Conservation (phyloP, 192 early-diverging fungal genomes). For the Chytriomyces hyalinus region DNA sequence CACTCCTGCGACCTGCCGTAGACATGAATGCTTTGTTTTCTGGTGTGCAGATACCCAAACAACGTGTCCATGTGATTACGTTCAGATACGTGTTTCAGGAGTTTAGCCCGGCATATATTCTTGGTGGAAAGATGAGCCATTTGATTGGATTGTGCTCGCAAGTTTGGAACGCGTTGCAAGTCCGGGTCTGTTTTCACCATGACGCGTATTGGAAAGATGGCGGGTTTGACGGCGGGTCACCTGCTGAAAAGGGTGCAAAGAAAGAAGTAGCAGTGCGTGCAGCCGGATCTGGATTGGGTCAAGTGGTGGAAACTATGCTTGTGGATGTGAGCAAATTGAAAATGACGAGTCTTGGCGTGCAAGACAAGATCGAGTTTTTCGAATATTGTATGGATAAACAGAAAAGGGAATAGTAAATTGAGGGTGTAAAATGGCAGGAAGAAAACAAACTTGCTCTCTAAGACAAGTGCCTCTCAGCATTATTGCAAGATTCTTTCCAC, state of each 20-base stretch:
- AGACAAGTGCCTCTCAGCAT: too few relatives aligned
- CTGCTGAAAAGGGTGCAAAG: background rate
- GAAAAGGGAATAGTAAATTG: background rate
- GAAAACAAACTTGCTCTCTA: too few relatives aligned
- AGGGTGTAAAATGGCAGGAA: too few relatives aligned
- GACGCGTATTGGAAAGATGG: background rate
- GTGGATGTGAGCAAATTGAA: slow-evolving; percentile 17
- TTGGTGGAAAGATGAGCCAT: slow-evolving; percentile 23
- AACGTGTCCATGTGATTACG: slow-evolving; percentile 9
- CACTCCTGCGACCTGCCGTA: slow-evolving; percentile 57
- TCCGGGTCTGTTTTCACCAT: slow-evolving; percentile 2
- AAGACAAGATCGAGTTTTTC: slow-evolving; percentile 28
- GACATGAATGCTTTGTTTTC: background rate
- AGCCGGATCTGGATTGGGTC: background rate
- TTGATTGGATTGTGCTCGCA: slow-evolving; percentile 25
- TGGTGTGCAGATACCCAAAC: background rate
- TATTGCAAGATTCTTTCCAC: too few relatives aligned
- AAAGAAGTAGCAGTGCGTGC: background rate
- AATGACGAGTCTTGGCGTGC: slow-evolving; percentile 8
- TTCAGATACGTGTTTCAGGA: slow-evolving; percentile 17
- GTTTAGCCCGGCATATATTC: slow-evolving; percentile 8
- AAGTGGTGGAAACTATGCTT: background rate
- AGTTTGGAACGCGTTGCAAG: slow-evolving; percentile 10
- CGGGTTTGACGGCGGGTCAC: background rate
- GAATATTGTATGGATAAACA: slow-evolving; percentile 16